These are phyloP conservation scores for Neonectria faginata DNA, from an alignment of 2,329 filamentous ascomycete genomes.

Conservation along the genomic window DNA sequence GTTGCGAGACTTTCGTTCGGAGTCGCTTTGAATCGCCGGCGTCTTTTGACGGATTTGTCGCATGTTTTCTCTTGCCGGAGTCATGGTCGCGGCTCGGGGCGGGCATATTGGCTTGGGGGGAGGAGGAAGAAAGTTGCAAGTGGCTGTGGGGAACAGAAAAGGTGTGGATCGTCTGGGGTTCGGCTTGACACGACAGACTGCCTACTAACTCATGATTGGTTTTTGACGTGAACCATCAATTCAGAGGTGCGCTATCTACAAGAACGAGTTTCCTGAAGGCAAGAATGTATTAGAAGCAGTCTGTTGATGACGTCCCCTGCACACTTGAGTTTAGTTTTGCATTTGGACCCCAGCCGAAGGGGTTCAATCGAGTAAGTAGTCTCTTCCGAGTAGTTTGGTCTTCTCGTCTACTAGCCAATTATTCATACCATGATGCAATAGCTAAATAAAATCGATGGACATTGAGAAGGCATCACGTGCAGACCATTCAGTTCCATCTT, in stretches of 20 bases:
- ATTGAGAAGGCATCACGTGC: neutral
- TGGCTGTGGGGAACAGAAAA: slow-evolving; percentile 34
- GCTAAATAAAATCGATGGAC: no score
- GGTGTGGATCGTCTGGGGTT: slow-evolving; percentile 30
- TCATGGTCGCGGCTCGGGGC: slow-evolving; percentile 16
- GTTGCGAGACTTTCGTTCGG: slow-evolving; percentile 20
- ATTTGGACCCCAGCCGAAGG: neutral
- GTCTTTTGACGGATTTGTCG: slow-evolving; percentile 11
- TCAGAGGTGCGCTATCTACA: neutral
- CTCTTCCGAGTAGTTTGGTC: neutral
- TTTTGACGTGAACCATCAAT: neutral
- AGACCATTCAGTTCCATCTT: neutral
- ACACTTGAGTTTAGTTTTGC: neutral
- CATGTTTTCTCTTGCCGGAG: slow-evolving; percentile 38
- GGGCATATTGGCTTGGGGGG: slow-evolving; percentile 33
- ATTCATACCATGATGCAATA: no score
- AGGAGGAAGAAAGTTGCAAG: slow-evolving; percentile 2
- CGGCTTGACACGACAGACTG: slow-evolving; percentile 33
- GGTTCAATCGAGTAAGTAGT: neutral
- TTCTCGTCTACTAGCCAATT: neutral
- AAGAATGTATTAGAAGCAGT: neutral
- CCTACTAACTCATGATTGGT: slow-evolving; percentile 18
- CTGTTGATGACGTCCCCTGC: neutral
- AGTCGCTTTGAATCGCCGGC: slow-evolving; percentile 29
- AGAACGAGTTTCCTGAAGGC: neutral